A percentile compares a stretch with the other conserved stretches of the same genome.
These are phyloP conservation scores for Trichoderma oligosporum DNA, from an alignment of 2,329 filamentous ascomycete genomes.

Conservation along the genomic window DNA sequence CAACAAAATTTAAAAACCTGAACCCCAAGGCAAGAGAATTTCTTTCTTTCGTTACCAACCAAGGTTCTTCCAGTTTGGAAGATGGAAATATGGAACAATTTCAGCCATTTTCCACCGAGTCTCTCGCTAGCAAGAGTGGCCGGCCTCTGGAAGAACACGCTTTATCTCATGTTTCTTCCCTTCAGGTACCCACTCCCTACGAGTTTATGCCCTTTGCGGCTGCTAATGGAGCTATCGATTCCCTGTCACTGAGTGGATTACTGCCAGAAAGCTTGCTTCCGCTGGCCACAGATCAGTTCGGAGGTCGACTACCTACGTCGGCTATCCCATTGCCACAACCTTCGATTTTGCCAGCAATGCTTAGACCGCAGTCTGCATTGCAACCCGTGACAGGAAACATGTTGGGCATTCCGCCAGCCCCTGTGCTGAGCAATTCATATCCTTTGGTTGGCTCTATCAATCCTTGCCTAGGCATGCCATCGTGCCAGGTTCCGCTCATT, in stretches of 20 bases:
- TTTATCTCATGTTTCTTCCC: neutral
- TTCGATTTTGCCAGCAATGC: neutral
- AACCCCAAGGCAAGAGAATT: constrained; percentile 36
- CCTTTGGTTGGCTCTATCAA: neutral
- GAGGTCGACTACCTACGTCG: neutral
- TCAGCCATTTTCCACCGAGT: neutral
- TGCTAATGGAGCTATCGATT: neutral
- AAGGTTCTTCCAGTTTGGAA: neutral
- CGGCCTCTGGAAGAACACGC: neutral
- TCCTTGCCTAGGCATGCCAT: neutral
- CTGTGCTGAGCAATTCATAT: neutral
- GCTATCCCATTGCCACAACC: neutral
- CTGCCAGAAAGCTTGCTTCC: neutral
- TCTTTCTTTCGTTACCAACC: constrained; percentile 27
- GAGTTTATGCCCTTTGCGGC: neutral
- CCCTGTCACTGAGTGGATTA: neutral
- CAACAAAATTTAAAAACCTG: constrained; percentile 23
- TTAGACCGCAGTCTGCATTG: neutral
- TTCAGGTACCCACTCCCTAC: neutral
- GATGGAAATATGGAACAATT: neutral
- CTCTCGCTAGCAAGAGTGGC: neutral
- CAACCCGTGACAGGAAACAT: constrained; percentile 6
- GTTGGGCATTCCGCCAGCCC: neutral
- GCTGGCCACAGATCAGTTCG: neutral
- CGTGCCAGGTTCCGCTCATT: neutral